Conservation (phyloP, 306 rosid genomes). For the Notholithocarpus densiflorus region DNA sequence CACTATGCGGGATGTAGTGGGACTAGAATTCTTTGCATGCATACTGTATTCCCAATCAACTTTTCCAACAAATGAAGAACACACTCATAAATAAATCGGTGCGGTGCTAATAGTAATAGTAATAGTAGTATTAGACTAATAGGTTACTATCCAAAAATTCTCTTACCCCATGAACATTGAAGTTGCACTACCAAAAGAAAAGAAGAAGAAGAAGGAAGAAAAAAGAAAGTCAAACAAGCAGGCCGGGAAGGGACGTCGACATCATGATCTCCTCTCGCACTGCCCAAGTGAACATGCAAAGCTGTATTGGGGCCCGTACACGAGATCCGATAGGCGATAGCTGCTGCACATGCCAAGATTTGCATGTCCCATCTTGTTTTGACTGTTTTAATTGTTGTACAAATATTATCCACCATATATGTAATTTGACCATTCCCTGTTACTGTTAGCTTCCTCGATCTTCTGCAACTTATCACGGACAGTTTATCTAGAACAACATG, state of each 20-base stretch:
- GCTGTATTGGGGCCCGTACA: background rate
- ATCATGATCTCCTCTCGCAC: background rate
- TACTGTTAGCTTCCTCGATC: background rate
- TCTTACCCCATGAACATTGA: background rate
- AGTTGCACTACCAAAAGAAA: background rate
- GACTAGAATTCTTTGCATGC: no score
- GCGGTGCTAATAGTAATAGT: no score
- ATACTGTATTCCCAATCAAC: no score
- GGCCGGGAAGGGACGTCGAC: background rate
- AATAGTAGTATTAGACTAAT: no score
- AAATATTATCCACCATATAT: background rate
- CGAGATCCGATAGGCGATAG: background rate
- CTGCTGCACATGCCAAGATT: slow-evolving; percentile 12
- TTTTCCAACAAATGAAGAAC: no score
- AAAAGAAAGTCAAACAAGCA: background rate
- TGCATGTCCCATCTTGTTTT: background rate
- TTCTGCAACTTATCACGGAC: slow-evolving; percentile 11
- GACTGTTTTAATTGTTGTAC: background rate
- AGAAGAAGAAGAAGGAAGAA: background rate
- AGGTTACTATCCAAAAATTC: background rate
- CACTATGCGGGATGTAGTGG: no score
- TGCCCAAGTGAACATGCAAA: background rate
- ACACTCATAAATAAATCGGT: no score
- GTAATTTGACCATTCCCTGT: slow-evolving; percentile 14
- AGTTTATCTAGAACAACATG: background rate